Base-by-base conservation (phyloP, 805 yeast species). In the Candida suzukii region DNA sequence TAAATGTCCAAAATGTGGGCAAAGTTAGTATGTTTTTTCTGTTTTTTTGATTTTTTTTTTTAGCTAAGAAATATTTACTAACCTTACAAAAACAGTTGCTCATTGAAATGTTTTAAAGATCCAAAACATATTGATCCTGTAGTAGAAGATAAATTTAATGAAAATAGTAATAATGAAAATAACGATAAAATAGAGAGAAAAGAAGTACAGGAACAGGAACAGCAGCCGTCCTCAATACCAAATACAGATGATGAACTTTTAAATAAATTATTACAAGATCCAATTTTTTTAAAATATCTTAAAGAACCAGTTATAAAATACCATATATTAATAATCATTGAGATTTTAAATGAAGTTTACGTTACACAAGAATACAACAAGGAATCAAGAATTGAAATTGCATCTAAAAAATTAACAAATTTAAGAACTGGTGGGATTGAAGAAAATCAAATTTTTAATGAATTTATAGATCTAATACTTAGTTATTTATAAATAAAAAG, bases 361-460 rank as follows among this genome's bases (percentile, higher is more conserved):
- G 40, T 75, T 2, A 64, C 81, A 3, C 68, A 70, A 11, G 85
- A 78, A 47, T 60, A 63, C 19, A 67, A 70, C 17, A 44, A 57
- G 10, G 87, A 80, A 20, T 78, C 80, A 18, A 59, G 85, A 28
- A 48, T 63, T 20, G 80, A 74, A 21, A 69, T 82, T 12, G 85
- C 85, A 2, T 71, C 78, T 46, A 70, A 75, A 49, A 78, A 82
- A 48, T 62, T 86, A 10, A 67, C 75, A 8, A 77, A 76, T 41
- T 61, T 86, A 14, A 61, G 95, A 27, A 55, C 53, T 3, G 81
- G 83, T 5, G 95, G 95, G 0, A 41, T 66, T 0, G 87, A 85
- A 48, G 75, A 74, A 38, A 86, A 86, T 52, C 76, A 67, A 46
- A 59, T 80, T 20, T 77, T 86, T 4, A 90, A 84, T 55, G 91